These are phyloP conservation scores for Heterococcus sp. DNA, from an alignment of 108 stramenopile species.

Conservation along the genomic window DNA sequence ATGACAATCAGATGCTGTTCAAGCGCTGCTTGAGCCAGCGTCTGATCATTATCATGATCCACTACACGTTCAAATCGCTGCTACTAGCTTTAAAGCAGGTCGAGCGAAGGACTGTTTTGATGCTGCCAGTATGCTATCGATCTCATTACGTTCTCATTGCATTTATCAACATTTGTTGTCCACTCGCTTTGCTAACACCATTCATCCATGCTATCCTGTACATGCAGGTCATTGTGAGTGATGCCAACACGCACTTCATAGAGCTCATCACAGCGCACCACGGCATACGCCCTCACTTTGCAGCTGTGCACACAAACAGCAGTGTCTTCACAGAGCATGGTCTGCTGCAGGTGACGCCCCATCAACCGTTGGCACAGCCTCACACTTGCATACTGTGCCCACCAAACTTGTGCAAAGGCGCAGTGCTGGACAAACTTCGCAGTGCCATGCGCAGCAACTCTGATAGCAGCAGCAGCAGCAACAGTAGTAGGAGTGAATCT, in stretches of 20 bases:
- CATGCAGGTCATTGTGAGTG: conserved; percentile 13
- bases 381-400: conserved; percentile 31
- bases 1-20: background rate
- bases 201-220: background rate
- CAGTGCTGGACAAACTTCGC: background rate
- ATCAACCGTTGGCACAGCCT: background rate
- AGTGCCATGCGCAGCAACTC: too few relatives aligned
- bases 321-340: conserved; percentile 24
- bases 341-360: conserved; percentile 10
- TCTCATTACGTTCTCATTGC: too few relatives aligned
- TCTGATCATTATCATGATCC: too few relatives aligned
- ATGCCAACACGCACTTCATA: conserved; percentile 37
- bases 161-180: too few relatives aligned
- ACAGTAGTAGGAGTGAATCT: too few relatives aligned
- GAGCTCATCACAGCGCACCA: conserved; percentile 19
- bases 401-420: conserved; percentile 45
- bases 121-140: background rate
- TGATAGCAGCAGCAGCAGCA: too few relatives aligned
- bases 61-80: too few relatives aligned
- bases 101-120: background rate
- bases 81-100: background rate
- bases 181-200: background rate
- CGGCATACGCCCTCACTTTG: conserved; percentile 16
- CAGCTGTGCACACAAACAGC: conserved; percentile 21
- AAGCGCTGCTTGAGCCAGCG: background rate